phyloP scores from a whole-genome alignment of 805 yeast genomes.

The Spathaspora sp. region DNA sequence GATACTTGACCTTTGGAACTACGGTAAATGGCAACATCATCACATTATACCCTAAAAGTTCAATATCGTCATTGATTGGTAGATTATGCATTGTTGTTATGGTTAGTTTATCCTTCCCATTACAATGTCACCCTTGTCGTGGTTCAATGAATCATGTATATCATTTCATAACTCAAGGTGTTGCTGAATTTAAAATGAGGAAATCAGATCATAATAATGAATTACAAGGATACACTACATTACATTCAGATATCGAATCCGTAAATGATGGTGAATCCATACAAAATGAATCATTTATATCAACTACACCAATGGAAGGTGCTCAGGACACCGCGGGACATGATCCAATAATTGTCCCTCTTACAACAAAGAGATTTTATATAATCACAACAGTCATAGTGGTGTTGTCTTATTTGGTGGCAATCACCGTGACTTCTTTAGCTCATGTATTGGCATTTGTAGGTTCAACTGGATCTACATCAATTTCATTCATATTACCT shows the following conservation, averaged over 20 bases:
- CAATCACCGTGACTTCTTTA: conserved; percentile 58
- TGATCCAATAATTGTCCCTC: conserved; percentile 48
- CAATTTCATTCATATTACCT: conserved; percentile 74
- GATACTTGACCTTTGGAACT: conserved; percentile 74
- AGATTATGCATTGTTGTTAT: conserved; percentile 61
- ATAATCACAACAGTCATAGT: conserved; percentile 47
- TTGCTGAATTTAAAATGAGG: conserved; percentile 19
- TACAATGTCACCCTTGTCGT: conserved; percentile 79
- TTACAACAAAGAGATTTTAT: conserved; percentile 43
- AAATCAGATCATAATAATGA: conserved; percentile 9
- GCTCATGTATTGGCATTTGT: conserved; percentile 69
- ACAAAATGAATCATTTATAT: conserved; percentile 34
- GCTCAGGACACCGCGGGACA: conserved; percentile 45
- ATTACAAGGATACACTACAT: conserved; percentile 22
- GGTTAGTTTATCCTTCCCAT: conserved; percentile 75
- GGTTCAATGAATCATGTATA: conserved; percentile 66
- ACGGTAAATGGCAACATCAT: conserved; percentile 64
- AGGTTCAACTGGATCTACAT: conserved; percentile 81
- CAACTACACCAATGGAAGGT: conserved; percentile 45
- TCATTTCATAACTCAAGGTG: conserved; percentile 42
- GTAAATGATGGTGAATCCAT: conserved; percentile 14
- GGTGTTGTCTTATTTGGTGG: conserved; percentile 48
- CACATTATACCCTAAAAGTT: conserved; percentile 57
- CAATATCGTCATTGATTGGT: conserved; percentile 48
- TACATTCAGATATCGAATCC: conserved; percentile 24